Conservation (phyloP, 176 grass and related monocot species). For the Olyra latifolia region DNA sequence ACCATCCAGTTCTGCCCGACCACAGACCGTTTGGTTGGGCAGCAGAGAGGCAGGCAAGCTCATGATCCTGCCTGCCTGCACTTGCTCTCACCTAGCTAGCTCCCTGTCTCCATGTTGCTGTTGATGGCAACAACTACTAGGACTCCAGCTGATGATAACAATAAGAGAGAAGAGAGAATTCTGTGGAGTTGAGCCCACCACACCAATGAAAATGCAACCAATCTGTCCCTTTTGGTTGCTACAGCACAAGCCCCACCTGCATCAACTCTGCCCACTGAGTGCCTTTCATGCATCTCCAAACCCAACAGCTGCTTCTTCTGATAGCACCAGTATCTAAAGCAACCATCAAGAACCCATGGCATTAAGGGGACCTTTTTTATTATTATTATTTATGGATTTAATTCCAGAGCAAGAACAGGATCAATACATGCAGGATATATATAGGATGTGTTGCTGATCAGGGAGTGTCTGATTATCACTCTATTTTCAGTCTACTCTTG, state of each 20-base stretch:
- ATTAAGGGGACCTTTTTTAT: neutral
- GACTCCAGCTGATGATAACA: neutral
- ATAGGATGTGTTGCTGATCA: neutral
- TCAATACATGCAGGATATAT: neutral
- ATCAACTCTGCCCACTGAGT: neutral
- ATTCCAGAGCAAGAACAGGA: neutral
- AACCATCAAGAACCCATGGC: neutral
- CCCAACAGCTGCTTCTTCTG: neutral
- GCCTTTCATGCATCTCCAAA: neutral
- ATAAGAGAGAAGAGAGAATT: neutral
- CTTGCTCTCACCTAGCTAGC: neutral
- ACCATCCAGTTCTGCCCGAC: neutral
- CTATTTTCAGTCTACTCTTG: neutral
- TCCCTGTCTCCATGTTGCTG: neutral
- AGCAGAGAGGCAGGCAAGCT: neutral
- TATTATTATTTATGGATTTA: neutral
- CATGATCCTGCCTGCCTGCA: neutral
- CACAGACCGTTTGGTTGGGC: neutral
- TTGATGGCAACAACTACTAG: slow-evolving; percentile 7
- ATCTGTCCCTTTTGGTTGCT: neutral
- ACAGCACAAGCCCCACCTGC: neutral
- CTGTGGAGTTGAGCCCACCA: slow-evolving; percentile 9
- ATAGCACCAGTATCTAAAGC: neutral
- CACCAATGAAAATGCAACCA: neutral
- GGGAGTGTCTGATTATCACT: neutral